Evolutionary conservation across 805 yeast genomes (phyloP).

Genomic region (Lipomyces starkeyi): DNA sequence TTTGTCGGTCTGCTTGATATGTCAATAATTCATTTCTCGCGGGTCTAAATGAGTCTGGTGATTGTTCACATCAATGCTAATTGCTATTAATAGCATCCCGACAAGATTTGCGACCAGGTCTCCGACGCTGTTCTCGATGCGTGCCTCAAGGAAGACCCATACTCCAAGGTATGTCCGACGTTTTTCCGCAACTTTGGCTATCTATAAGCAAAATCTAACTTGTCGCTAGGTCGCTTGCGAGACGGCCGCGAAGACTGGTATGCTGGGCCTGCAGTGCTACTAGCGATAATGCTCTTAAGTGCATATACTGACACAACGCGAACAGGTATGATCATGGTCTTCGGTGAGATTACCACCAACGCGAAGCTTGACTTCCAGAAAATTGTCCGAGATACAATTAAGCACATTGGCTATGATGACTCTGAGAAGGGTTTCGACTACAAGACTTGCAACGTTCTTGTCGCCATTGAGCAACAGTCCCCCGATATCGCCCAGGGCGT

Average conservation of each 20-base stretch:
- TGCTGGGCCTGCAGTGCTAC: neutral
- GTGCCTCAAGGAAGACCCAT: conserved; percentile 92
- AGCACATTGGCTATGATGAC: conserved; percentile 96
- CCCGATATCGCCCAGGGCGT: conserved; percentile 99
- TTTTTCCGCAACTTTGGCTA: neutral
- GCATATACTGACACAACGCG: neutral
- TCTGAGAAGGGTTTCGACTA: conserved; percentile 97
- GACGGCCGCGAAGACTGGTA: conserved; percentile 97
- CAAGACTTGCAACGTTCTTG: conserved; percentile 98
- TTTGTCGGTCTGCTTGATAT: neutral
- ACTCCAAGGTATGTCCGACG: conserved; percentile 66
- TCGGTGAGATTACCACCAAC: conserved; percentile 98
- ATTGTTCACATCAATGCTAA: neutral
- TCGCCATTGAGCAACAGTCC: conserved; percentile 99
- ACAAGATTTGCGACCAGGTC: conserved; percentile 89
- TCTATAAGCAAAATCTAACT: neutral
- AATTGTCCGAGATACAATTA: conserved; percentile 96
- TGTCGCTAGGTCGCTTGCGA: conserved; percentile 82
- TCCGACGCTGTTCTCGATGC: conserved; percentile 98
- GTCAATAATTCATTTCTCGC: neutral
- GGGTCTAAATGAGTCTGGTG: conserved; percentile 4
- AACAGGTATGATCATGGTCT: conserved; percentile 90
- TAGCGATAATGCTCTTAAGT: neutral
- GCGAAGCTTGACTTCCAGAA: conserved; percentile 96
- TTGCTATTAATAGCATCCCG: conserved; percentile 48